Base-by-base conservation (phyloP, 75 land plant species). In the Pinus albicaulis region DNA sequence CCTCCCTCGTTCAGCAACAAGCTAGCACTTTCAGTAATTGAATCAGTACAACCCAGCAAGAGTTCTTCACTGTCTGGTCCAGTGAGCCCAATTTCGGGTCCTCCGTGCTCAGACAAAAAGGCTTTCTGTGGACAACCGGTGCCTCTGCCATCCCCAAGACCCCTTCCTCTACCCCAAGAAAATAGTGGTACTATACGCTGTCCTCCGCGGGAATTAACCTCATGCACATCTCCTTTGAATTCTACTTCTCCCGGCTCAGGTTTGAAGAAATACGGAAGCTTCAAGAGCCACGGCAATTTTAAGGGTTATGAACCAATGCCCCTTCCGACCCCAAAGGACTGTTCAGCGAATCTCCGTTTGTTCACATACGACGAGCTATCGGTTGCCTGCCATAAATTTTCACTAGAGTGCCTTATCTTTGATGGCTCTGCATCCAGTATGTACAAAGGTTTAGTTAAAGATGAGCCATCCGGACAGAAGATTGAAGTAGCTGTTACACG, bases 221-320 rank as follows among this genome's bases (percentile, higher is more conserved):
- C 56, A 2, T 56, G 72, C 70, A 26, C 80, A 23, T 55, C 74
- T 10, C 71, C 71, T 41, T 72, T 72, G 34, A 72, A 52, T 28
- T 72, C 74, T 12, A 48, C 74, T 48, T 26, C 85, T 48, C 81
- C 78, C 60, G 66, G 77, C 38, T 60, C 74, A 24, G 57, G 55
- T 22, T 61, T 82, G 52, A 85, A 74, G 78, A 80, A 74, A 36
- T 57, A 61, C 28, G 84, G 78, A 71, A 86, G 89, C 74, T 89
- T 89, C 77, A 87, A 90, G 56, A 53, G 80, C 23, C 76, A 61
- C 63, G 82, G 71, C 17, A 76, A 17, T 55, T 53, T 72, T 48
- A 72, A 56, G 78, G 31, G 31, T 15, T 85, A 84, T 75, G 91
- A 89, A 22, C 97, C 94, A n/a, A 82, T 94, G n/a, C 97, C 97